phyloP scores from a whole-genome alignment of 2,329 filamentous ascomycete species.

The Apiospora aurea region DNA sequence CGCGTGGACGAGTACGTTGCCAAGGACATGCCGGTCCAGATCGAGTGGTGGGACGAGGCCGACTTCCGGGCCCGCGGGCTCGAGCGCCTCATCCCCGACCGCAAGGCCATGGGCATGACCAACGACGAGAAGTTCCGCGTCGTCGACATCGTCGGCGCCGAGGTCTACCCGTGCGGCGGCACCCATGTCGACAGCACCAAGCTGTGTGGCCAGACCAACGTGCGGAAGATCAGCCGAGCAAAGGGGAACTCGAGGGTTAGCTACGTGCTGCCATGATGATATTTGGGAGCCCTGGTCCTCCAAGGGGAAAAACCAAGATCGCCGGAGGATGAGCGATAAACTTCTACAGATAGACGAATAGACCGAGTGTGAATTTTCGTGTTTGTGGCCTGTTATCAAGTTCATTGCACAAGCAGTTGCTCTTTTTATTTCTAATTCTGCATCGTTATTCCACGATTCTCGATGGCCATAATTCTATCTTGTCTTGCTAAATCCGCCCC shows the following conservation, averaged over 20 bases:
- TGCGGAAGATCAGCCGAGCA: conserved; percentile 71
- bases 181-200: conserved; percentile 72
- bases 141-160: conserved; percentile 72
- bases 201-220: conserved; percentile 64
- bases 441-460: background rate
- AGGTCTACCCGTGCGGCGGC: conserved; percentile 77
- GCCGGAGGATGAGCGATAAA: background rate
- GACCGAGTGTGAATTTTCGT: background rate
- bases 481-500: background rate
- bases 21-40: conserved; percentile 63
- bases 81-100: conserved; percentile 62
- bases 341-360: background rate
- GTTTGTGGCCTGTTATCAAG: background rate
- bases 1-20: conserved; percentile 66
- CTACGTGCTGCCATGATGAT: conserved; percentile 41
- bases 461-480: background rate
- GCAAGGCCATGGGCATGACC: conserved; percentile 44
- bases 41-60: conserved; percentile 72
- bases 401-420: background rate
- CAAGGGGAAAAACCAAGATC: background rate
- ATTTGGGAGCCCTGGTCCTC: too few relatives aligned
- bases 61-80: conserved; percentile 63
- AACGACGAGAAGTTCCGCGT: conserved; percentile 67
- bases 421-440: background rate
- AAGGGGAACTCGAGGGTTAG: conserved; percentile 70